These are phyloP conservation scores for Chiua virens DNA, from an alignment of 768 basidiomycete species.

Conservation along the genomic window DNA sequence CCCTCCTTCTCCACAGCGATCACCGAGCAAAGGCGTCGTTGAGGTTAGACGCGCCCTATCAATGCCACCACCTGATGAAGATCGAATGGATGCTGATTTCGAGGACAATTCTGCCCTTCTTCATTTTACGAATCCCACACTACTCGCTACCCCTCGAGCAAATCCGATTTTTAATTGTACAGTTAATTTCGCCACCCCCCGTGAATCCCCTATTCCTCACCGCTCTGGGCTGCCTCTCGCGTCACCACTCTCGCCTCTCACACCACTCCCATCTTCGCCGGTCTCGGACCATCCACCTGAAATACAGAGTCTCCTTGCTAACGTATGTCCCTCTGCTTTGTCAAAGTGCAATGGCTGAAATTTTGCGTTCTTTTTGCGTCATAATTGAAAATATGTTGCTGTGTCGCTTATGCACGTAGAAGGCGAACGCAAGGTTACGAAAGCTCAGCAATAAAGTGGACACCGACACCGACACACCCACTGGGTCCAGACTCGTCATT, in stretches of 20 bases:
- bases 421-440: constrained; percentile 1
- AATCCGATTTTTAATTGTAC: constrained; percentile 16
- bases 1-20: constrained; percentile 27
- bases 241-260: constrained; percentile 44
- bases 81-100: constrained; percentile 27
- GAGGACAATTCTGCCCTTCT: constrained; percentile 14
- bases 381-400: not conserved
- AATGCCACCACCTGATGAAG: constrained; percentile 15
- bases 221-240: not conserved
- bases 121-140: constrained; percentile 22
- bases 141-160: constrained; percentile 2
- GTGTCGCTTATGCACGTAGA: not conserved
- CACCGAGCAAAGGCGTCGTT: constrained; percentile 17
- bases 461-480: not conserved
- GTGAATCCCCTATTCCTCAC: constrained; percentile 1
- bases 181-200: constrained; percentile 33
- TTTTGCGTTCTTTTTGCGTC: not conserved
- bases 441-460: not conserved
- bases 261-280: constrained; percentile 53
- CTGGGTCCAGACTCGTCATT: not conserved
- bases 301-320: constrained; percentile 11
- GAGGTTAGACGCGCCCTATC: constrained; percentile 29
- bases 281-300: constrained; percentile 8
- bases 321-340: constrained; percentile 16
- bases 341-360: not conserved